Evolutionary conservation across 2,329 filamentous ascomycete genomes (phyloP), one percentile per base, ranked within the genome.

Genomic region (Chaetomium globosum): DNA sequence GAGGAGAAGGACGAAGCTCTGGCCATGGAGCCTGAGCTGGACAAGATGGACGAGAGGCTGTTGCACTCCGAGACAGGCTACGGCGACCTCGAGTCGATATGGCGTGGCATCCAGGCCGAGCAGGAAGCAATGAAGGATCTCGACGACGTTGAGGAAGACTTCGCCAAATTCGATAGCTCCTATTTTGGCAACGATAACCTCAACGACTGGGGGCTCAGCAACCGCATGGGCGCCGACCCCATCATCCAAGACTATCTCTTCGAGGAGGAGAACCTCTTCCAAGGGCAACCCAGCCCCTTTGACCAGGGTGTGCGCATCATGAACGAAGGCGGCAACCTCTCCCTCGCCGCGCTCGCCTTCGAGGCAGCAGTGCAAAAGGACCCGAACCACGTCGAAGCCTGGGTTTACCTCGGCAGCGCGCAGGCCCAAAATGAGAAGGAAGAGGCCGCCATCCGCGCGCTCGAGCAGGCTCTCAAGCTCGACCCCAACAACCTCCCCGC

Each of bases 401-500:
- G 95, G 95, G 92, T 93, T 10, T 89, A 93, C 73, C 86, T 99
- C 36, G 95, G 95, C 61, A 89, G 90, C 61, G 91, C 93, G 21
- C 95, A 99, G 79, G 95, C 95, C 23, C 95, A 99, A 77, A 99
- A 99, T 77, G 95, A 99, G 78, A 99, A 99, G 80, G 95, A 99
- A 77, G 90, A 92, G 9, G 94, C 95, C 0, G 95, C 95, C 2
- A 97, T 99, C 70, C 89, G 95, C 39, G 95, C 95, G 3, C 82
- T 98, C 66, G 94, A 98, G 77, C 91, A 95, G 75, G 93, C 94
- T 0, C 80, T 97, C 69, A 94, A 93, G 77, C 82, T 95, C 31
- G 93, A 98, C 73, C 89, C 93, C 0, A 89, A 87, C 73, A 97
- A 97, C 75, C 84, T 96, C 23, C 87, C 91, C 66, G 94, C 93